phyloP scores from a whole-genome alignment of 1,284 basidiomycete species.

The Ustilago vetiveriae region DNA sequence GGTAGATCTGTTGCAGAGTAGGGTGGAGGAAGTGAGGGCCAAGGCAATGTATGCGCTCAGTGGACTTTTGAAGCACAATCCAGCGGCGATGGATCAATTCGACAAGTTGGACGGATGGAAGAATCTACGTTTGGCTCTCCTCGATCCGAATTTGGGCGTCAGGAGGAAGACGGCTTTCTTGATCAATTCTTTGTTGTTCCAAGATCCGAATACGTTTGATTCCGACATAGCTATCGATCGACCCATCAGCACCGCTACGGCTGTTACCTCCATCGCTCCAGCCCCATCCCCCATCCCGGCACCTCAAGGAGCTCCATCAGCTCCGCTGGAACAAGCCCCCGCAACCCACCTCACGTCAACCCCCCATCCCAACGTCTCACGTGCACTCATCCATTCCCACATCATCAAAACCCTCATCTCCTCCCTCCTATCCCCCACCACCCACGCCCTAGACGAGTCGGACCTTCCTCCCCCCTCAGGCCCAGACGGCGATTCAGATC shows the following conservation, averaged over 20 bases:
- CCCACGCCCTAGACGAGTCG: too few relatives aligned
- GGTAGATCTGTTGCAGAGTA: conserved; percentile 71
- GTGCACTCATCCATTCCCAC: conserved; percentile 59
- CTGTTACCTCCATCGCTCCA: conserved; percentile 3
- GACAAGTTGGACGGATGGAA: conserved; percentile 76
- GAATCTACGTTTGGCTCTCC: conserved; percentile 73
- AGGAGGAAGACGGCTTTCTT: conserved; percentile 87
- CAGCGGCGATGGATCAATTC: conserved; percentile 75
- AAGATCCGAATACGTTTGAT: conserved; percentile 64
- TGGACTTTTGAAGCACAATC: conserved; percentile 83
- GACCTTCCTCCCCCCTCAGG: conserved; percentile 71
- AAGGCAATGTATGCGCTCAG: conserved; percentile 90
- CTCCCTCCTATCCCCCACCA: conserved; percentile 43
- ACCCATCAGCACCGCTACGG: conserved; percentile 65
- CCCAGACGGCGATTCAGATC: conserved; percentile 74
- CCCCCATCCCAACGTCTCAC: conserved; percentile 56
- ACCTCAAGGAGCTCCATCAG: conserved; percentile 19
- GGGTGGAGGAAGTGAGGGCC: conserved; percentile 68
- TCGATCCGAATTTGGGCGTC: conserved; percentile 80
- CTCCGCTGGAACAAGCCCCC: conserved; percentile 64
- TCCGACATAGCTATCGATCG: conserved; percentile 68
- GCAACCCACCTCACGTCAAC: conserved; percentile 44
- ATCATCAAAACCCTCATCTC: conserved; percentile 57
- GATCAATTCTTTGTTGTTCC: conserved; percentile 79
- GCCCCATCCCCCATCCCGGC: too few relatives aligned